Base-by-base conservation (phyloP, 352 stramenopile species). In the Phytophthora hibernalis region DNA sequence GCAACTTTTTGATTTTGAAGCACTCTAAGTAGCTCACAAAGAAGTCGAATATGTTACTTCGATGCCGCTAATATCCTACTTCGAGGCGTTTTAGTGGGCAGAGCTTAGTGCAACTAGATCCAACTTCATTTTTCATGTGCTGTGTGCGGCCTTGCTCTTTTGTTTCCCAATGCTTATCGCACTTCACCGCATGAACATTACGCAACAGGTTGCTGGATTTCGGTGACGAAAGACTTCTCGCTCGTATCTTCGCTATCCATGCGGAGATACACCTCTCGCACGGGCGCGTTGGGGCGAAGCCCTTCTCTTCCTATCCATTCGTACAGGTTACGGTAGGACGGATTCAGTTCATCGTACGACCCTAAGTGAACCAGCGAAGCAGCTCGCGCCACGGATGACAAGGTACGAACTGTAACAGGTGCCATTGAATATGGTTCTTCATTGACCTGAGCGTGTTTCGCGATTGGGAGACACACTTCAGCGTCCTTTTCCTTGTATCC, bases 401-500 rank as follows among this genome's bases (percentile, higher is more conserved):
- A 49, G 0, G 53, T 53, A 13, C 69, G 72, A 54, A 76, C 37
- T 3, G 42, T 33, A 21, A 82, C 64, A 13, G 56, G 57, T 11
- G 66, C 33, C 5, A 53, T 20, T 11, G 40, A 54, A 35, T 33
- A 43, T 30, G 21, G 48, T 12, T 61, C 40, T 57, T 68, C 33
- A 47, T 52, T 26, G 5, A 83, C 63, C 1, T 28, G 11, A 0
- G 40, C 61, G 35, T 79, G 49, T 0, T 55, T 30, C n/a, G 56
- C 53, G 53, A 82, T 76, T 0, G 71, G 77, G 12, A 82, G 54
- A 60, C 77, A 85, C 15, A 82, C 77, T 21, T 85, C 77, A 9
- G 66, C 71, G 45, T 85, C 72, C n/a, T 56, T 71, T 40, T 68
- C 55, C 54, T 80, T 83, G 72, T 65, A 81, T 20, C 66, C 77